These are phyloP conservation scores for Vaccinium myrtillus DNA, from an alignment of 148 eudicot genomes.

Conservation along the genomic window DNA sequence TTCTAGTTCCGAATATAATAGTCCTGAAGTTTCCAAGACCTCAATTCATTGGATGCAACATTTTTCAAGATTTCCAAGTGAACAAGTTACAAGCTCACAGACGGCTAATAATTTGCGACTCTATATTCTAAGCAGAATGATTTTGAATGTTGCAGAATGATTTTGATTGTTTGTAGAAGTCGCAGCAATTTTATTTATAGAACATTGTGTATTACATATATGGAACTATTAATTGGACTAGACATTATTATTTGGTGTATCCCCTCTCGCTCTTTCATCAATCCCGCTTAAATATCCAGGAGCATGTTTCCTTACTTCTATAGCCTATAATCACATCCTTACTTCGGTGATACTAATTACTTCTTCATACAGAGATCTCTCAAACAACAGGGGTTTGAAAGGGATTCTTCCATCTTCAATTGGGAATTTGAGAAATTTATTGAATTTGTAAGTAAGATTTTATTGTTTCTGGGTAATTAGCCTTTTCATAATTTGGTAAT, in stretches of 20 bases:
- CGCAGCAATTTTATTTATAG: background rate
- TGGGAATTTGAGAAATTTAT: constrained; percentile 50
- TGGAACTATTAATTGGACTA: background rate
- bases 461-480: background rate
- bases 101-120: background rate
- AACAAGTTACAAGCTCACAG: background rate
- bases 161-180: background rate
- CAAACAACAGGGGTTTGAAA: constrained; percentile 62
- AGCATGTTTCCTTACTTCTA: background rate
- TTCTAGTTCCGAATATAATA: background rate
- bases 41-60: background rate
- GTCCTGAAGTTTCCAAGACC: background rate
- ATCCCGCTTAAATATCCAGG: background rate
- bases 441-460: constrained; percentile 52
- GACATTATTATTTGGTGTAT: background rate
- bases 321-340: background rate
- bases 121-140: background rate
- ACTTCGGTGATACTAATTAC: background rate
- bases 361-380: constrained; percentile 58
- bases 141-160: background rate
- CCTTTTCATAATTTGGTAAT: background rate
- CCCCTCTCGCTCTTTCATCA: background rate
- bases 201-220: background rate
- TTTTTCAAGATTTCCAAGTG: background rate
- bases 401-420: constrained; percentile 69